Percentiles rank a stretch among this genome's conserved stretches.
Evolutionary conservation across 345 rosid genomes (phyloP).

Genomic region (Toxicodendron radicans): DNA sequence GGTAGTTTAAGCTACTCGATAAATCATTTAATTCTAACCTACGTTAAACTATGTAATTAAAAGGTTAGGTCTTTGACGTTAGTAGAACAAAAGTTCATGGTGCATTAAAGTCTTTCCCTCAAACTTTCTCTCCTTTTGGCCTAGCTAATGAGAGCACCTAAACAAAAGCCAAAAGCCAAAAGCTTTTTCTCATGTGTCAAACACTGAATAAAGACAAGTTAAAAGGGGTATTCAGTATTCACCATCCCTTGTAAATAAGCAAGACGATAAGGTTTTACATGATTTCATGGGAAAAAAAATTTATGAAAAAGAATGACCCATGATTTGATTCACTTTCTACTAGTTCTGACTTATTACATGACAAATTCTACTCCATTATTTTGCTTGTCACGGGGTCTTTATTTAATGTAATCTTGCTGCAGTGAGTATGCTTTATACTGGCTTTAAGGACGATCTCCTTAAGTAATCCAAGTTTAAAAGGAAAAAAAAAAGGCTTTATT

Average conservation of each 20-base stretch:
- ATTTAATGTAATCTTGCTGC: slow-evolving; percentile 16
- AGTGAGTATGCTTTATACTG: slow-evolving; percentile 9
- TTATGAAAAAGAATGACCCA: background rate
- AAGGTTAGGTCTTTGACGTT: too few species aligned
- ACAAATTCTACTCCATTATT: slow-evolving; percentile 22
- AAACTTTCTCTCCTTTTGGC: background rate
- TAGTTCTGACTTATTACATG: slow-evolving; percentile 16
- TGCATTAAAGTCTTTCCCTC: background rate
- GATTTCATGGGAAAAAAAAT: background rate
- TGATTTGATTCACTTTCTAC: slow-evolving; percentile 21
- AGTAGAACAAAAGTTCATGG: too few species aligned
- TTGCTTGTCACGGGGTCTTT: slow-evolving; percentile 38
- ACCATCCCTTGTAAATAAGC: slow-evolving; percentile 9
- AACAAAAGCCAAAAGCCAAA: slow-evolving; percentile 25
- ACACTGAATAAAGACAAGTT: slow-evolving; percentile 7
- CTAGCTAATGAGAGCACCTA: slow-evolving; percentile 15
- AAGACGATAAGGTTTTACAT: background rate
- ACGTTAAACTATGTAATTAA: too few species aligned
- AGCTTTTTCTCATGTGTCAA: slow-evolving; percentile 12
- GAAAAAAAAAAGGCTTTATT: background rate
- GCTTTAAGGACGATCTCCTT: background rate
- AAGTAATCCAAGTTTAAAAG: background rate
- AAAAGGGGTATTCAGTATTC: slow-evolving; percentile 19
- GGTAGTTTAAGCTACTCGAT: too few species aligned
- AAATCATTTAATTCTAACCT: too few species aligned